Evolutionary conservation across 805 yeast species (phyloP).

Genomic region (Candida glaebosa): DNA sequence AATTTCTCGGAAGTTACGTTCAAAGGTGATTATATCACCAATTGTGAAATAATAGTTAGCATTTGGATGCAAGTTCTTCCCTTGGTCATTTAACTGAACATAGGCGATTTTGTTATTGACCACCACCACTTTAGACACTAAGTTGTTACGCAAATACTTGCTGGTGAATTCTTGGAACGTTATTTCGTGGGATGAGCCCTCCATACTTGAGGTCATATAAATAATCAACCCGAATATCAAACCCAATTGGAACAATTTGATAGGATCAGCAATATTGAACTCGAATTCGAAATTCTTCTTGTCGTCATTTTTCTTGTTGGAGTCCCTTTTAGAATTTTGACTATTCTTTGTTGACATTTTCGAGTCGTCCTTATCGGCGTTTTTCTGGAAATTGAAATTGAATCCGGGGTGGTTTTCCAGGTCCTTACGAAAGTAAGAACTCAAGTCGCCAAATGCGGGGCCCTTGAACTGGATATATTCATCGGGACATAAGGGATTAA

Average conservation of each 20-base stretch:
- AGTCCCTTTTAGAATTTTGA: constrained; percentile 6
- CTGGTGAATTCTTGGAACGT: constrained; percentile 91
- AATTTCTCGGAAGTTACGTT: constrained; percentile 69
- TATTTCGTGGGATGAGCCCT: constrained; percentile 42
- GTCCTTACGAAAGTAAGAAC: constrained; percentile 9
- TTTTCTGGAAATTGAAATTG: constrained; percentile 8
- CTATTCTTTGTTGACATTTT: constrained; percentile 7
- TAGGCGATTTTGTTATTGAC: constrained; percentile 75
- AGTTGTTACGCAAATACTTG: constrained; percentile 68
- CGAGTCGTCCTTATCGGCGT: too few relatives aligned
- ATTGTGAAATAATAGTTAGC: constrained; percentile 56
- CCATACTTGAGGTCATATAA: constrained; percentile 16
- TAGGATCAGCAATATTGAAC: constrained; percentile 19
- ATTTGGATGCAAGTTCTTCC: constrained; percentile 44
- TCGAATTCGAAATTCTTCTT: constrained; percentile 18
- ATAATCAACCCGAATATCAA: constrained; percentile 26
- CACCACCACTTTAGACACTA: constrained; percentile 70
- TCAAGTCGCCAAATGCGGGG: neutral
- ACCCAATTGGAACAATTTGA: constrained; percentile 29
- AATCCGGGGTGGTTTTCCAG: constrained; percentile 6
- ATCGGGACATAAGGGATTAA: constrained; percentile 27
- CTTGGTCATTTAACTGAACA: constrained; percentile 61
- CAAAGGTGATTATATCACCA: constrained; percentile 88
- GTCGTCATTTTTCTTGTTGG: constrained; percentile 11
- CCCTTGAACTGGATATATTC: constrained; percentile 14